Conservation (phyloP, 2,329 filamentous ascomycete genomes). For the Fusarium napiforme region DNA sequence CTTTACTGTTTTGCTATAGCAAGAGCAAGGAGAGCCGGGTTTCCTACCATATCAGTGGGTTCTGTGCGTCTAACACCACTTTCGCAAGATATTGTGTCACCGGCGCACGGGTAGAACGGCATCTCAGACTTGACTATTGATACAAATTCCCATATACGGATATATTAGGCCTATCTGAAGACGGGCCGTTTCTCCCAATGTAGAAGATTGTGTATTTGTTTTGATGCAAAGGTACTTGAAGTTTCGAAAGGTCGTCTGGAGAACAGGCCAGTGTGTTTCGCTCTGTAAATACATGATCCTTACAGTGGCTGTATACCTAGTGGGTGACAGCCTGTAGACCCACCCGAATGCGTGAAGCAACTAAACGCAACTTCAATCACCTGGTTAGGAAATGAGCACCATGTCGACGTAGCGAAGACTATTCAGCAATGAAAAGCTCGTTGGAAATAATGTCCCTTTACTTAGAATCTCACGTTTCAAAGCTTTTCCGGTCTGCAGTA, state of each 20-base stretch:
- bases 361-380: neutral
- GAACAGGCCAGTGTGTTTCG: neutral
- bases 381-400: neutral
- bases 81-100: neutral
- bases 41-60: neutral
- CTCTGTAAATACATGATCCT: neutral
- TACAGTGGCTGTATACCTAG: neutral
- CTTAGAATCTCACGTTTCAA: neutral
- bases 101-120: neutral
- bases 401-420: neutral
- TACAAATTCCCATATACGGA: neutral
- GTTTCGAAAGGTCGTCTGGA: no score
- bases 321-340: neutral
- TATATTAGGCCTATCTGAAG: neutral
- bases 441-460: neutral
- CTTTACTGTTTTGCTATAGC: neutral
- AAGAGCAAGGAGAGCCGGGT: neutral
- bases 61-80: neutral
- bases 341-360: neutral
- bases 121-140: neutral
- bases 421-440: neutral
- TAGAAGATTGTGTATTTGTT: accelerated
- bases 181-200: accelerated
- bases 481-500: accelerated
- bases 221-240: neutral